Percentiles rank a stretch among this genome's conserved stretches.
Evolutionary conservation across 768 basidiomycete species (phyloP).

Genomic region (Pholiota molesta): DNA sequence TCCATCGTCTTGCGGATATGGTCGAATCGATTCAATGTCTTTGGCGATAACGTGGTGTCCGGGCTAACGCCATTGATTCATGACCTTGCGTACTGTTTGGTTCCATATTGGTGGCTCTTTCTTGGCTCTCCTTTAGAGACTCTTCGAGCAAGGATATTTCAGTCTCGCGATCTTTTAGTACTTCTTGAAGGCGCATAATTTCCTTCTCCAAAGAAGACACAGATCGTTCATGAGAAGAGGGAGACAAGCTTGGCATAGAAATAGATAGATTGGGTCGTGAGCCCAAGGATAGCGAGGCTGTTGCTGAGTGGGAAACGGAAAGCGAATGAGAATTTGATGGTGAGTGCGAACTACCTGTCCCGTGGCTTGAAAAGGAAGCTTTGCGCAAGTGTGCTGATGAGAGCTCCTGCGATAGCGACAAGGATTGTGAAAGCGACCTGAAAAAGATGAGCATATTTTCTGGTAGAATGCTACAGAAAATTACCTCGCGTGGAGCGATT

Average conservation of each 20-base stretch:
- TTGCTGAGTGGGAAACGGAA: slow-evolving; percentile 56
- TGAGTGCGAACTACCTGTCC: slow-evolving; percentile 64
- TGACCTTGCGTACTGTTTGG: slow-evolving; percentile 17
- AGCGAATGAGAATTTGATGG: slow-evolving; percentile 64
- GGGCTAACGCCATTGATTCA: slow-evolving; percentile 26
- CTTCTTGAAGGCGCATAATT: slow-evolving; percentile 93
- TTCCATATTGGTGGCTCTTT: slow-evolving; percentile 17
- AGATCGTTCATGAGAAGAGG: slow-evolving; percentile 66
- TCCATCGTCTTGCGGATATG: slow-evolving; percentile 72
- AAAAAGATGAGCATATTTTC: slow-evolving; percentile 19
- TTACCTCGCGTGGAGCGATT: slow-evolving; percentile 87
- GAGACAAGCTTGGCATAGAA: slow-evolving; percentile 47
- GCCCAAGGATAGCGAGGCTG: slow-evolving; percentile 33
- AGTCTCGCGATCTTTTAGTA: slow-evolving; percentile 87
- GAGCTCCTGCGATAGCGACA: slow-evolving; percentile 97
- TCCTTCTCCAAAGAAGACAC: slow-evolving; percentile 89
- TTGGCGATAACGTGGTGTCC: slow-evolving; percentile 60
- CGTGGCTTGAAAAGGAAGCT: slow-evolving; percentile 76
- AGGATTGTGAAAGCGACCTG: slow-evolving; percentile 91
- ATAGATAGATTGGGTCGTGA: slow-evolving; percentile 61
- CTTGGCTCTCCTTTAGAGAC: slow-evolving; percentile 43
- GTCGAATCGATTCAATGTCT: slow-evolving; percentile 74
- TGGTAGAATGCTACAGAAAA: slow-evolving; percentile 16
- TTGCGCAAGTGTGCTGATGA: slow-evolving; percentile 88
- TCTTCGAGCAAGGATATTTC: slow-evolving; percentile 82